A percentile compares a stretch with the other conserved stretches of the same genome.
Conservation (phyloP, 2,329 filamentous ascomycete genomes). For the Fusarium odoratissimum region DNA sequence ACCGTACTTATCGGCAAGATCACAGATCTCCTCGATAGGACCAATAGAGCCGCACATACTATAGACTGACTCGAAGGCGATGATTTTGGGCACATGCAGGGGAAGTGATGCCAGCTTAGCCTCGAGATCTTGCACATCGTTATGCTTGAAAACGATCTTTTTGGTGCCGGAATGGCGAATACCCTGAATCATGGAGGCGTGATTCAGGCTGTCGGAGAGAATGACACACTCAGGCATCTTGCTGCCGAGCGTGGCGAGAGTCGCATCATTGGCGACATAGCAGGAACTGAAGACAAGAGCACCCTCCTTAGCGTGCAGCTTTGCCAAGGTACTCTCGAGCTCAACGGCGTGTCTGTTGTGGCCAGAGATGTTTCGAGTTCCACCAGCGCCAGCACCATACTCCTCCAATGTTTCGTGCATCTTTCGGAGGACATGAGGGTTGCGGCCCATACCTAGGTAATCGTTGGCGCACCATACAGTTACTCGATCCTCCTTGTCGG, state of each 20-base stretch:
- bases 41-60: constrained; percentile 99
- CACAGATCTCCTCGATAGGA: constrained; percentile 94
- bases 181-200: constrained; percentile 99
- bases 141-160: constrained; percentile 99
- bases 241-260: constrained; percentile 94
- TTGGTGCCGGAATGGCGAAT: constrained; percentile 97
- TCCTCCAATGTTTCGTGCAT: constrained; percentile 97
- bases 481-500: constrained; percentile 82
- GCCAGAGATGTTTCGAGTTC: constrained; percentile 96
- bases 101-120: constrained; percentile 90
- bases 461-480: constrained; percentile 99
- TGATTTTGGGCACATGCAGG: constrained; percentile 90
- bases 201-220: constrained; percentile 96
- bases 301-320: constrained; percentile 90
- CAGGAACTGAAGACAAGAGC: constrained; percentile 97
- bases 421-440: constrained; percentile 82
- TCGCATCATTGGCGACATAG: constrained; percentile 98
- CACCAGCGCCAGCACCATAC: constrained; percentile 94
- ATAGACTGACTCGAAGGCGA: constrained; percentile 98
- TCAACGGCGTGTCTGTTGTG: constrained; percentile 95
- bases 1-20: constrained; percentile 96
- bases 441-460: constrained; percentile 97
- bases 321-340: constrained; percentile 84
- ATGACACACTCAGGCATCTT: constrained; percentile 97
- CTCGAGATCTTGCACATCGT: constrained; percentile 93